Evolutionary conservation across 2,329 filamentous ascomycete genomes (phyloP), one percentile per base, ranked within the genome.

Genomic region (Canariomyces notabilis): DNA sequence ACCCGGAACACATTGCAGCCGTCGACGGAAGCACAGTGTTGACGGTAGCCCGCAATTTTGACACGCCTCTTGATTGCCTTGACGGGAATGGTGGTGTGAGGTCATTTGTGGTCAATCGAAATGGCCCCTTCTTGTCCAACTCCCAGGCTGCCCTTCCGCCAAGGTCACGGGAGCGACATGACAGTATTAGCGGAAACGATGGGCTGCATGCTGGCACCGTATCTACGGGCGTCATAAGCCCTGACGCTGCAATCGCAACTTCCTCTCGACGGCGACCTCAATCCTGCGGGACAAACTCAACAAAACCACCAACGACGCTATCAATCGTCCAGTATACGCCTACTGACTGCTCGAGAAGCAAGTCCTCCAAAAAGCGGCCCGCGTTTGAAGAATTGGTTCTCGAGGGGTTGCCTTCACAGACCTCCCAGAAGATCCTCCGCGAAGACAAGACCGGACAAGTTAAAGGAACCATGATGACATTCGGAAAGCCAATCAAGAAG

Each of bases 251-350:
- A n/a, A n/a, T n/a, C n/a, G n/a, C n/a, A n/a, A n/a, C n/a, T n/a
- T n/a, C n/a, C n/a, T n/a, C 40, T 22, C 32, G 26, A 22, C 38
- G 18, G 16, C 44, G 20, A 47, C 14, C 15, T 29, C 31, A 23
- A 9, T 15, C 3, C 15, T 35, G 8, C 37, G 12, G 19, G 37
- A 12, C 34, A 11, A 7, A 2, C 34, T 18, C 15, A 6, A 12
- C 5, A 20, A 15, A 36, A 18, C 12, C 16, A 3, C 32, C 32
- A 15, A 18, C 16, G 5, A 7, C 14, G 8, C 16, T 48, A 4
- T 7, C 35, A n/a, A 48, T 57, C 16, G 43, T 57, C 18, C 46
- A 47, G 16, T 55, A 48, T 38, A 49, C 44, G 21, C 53, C 49
- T 2, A 29, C 14, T 6, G 20, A 15, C 9, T 35, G 20, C 26